Evolutionary conservation across 2,329 filamentous ascomycete genomes (phyloP).

Genomic region (Meredithiella fracta): DNA sequence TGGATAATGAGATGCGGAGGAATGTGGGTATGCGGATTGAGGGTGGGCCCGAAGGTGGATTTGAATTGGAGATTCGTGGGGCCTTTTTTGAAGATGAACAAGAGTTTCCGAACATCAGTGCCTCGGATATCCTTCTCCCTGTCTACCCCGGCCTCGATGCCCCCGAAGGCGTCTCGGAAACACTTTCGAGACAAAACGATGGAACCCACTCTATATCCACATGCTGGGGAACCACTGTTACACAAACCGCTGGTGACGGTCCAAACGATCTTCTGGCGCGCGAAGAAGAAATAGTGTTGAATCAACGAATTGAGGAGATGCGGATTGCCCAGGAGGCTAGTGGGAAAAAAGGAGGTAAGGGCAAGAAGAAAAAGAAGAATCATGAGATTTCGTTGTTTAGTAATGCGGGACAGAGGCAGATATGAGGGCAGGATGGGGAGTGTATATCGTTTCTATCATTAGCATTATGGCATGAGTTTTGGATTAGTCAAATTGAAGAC

Average conservation of each 20-base stretch:
- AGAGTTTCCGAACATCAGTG: neutral
- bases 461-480: neutral
- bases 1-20: conserved; percentile 51
- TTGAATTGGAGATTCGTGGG: conserved; percentile 20
- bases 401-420: conserved; percentile 13
- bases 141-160: neutral
- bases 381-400: conserved; percentile 11
- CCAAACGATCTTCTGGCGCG: neutral
- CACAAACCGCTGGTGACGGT: neutral
- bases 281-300: conserved; percentile 11
- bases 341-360: conserved; percentile 15
- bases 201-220: neutral
- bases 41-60: conserved; percentile 20
- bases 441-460: neutral
- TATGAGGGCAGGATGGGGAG: neutral
- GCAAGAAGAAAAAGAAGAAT: conserved; percentile 12
- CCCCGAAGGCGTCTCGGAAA: neutral
- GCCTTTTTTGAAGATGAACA: neutral
- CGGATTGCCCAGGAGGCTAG: conserved; percentile 39
- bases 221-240: neutral
- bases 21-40: conserved; percentile 20
- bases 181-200: neutral
- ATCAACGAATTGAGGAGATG: conserved; percentile 39
- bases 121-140: neutral
- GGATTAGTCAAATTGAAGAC: no score